phyloP scores from a whole-genome alignment of 306 rosid genomes.

The Quercus engelmannii region DNA sequence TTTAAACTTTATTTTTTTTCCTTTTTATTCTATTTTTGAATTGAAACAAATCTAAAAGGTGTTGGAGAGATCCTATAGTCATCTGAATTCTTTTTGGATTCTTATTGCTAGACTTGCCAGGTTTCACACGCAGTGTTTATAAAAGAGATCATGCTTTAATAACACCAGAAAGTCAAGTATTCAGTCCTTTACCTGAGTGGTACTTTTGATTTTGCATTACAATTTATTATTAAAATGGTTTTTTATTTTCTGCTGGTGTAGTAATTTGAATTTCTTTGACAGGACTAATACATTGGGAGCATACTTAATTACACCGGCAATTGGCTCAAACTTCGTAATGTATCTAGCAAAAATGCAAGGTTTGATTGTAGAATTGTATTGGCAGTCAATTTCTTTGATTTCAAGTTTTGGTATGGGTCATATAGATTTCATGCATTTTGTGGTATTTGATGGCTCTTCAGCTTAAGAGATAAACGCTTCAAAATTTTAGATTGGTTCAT shows the following conservation, averaged over 20 bases:
- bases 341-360: constrained; percentile 92
- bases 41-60: too few relatives aligned
- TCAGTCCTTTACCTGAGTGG: constrained; percentile 87
- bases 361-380: constrained; percentile 26
- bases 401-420: background rate
- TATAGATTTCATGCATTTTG: background rate
- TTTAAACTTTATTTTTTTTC: background rate
- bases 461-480: background rate
- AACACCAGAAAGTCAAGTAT: constrained; percentile 92
- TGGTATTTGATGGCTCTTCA: background rate
- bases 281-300: constrained; percentile 76
- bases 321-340: constrained; percentile 88
- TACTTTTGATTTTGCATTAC: constrained; percentile 26
- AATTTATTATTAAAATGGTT: constrained; percentile 17
- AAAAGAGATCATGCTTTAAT: constrained; percentile 81
- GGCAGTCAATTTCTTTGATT: constrained; percentile 4
- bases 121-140: constrained; percentile 92
- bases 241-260: constrained; percentile 5
- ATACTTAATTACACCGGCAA: constrained; percentile 73
- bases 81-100: background rate
- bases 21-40: background rate
- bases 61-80: too few relatives aligned
- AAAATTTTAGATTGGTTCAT: background rate
- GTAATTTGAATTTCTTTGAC: constrained; percentile 37
- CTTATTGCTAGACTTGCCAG: constrained; percentile 74